Evolutionary conservation across 768 basidiomycete genomes (phyloP).

Genomic region (Termitomyces sp.): DNA sequence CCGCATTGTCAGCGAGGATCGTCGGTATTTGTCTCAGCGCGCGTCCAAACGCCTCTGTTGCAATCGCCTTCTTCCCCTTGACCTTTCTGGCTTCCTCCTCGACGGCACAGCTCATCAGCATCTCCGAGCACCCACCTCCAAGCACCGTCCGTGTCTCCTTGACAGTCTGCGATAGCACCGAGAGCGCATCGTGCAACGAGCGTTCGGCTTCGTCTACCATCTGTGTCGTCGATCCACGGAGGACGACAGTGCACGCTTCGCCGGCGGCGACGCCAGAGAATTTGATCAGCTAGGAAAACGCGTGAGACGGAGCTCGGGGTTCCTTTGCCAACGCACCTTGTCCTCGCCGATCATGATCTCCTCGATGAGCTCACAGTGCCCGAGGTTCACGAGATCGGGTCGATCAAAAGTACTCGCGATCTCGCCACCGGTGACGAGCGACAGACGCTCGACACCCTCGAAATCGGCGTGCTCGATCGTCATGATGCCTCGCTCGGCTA

Average conservation of each 20-base stretch:
- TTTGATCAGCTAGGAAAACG: constrained; percentile 81
- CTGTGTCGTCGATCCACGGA: constrained; percentile 95
- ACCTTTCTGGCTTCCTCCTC: constrained; percentile 83
- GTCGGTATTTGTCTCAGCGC: constrained; percentile 94
- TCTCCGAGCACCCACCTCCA: constrained; percentile 97
- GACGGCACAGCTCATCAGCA: constrained; percentile 94
- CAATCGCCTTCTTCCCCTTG: constrained; percentile 93
- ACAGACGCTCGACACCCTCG: constrained; percentile 94
- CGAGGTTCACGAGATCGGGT: constrained; percentile 89
- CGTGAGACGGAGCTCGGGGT: neutral
- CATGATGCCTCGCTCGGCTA: constrained; percentile 94
- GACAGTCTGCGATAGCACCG: constrained; percentile 95
- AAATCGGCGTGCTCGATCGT: constrained; percentile 98
- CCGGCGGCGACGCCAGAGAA: constrained; percentile 99
- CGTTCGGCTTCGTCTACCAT: constrained; percentile 99
- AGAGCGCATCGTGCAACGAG: constrained; percentile 95
- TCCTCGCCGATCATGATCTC: constrained; percentile 99
- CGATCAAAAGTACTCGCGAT: constrained; percentile 94
- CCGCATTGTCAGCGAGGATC: constrained; percentile 96
- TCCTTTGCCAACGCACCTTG: constrained; percentile 51
- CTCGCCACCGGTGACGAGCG: constrained; percentile 96
- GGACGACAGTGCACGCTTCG: constrained; percentile 95
- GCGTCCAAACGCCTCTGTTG: constrained; percentile 85
- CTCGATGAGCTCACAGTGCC: constrained; percentile 91
- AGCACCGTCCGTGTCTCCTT: constrained; percentile 94